Percentiles rank a stretch among this genome's conserved stretches.
Conservation (phyloP, 2,329 filamentous ascomycete species). For the Fusarium tuaranense region DNA sequence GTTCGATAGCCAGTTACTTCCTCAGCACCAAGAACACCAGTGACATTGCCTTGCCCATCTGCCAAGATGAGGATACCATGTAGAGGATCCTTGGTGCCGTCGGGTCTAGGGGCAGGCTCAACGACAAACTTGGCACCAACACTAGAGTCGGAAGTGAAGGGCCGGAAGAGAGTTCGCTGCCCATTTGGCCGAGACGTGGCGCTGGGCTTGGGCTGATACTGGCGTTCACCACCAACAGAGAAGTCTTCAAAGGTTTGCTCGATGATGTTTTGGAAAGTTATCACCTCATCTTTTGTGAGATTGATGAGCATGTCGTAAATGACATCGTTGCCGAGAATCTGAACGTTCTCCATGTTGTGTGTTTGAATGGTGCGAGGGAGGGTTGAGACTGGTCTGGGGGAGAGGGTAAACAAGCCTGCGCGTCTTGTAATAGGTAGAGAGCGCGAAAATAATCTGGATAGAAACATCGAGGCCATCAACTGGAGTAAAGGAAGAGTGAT, state of each 20-base stretch:
- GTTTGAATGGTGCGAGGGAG: not conserved
- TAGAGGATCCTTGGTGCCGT: not conserved
- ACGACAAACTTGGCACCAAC: not conserved
- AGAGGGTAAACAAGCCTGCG: not conserved
- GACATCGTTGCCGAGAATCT: not conserved
- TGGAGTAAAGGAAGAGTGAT: not conserved
- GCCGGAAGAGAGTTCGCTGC: not conserved
- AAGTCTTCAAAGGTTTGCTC: not conserved
- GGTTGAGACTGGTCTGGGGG: not conserved
- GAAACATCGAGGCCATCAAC: not conserved
- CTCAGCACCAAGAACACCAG: not conserved
- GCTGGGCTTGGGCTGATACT: not conserved
- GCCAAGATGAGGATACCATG: not conserved
- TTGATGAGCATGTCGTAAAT: not conserved
- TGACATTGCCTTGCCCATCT: not conserved
- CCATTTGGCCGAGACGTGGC: not conserved
- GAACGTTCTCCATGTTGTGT: not conserved
- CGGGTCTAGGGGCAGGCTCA: not conserved
- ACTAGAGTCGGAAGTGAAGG: not conserved
- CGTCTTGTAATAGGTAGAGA: not conserved
- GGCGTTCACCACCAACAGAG: not conserved
- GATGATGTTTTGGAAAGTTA: not conserved
- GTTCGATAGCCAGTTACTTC: slow-evolving; percentile 4
- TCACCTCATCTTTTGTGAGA: not conserved
- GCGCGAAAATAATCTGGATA: not conserved